phyloP scores from a whole-genome alignment of 1,284 basidiomycete genomes.

The Austropuccinia psidii region DNA sequence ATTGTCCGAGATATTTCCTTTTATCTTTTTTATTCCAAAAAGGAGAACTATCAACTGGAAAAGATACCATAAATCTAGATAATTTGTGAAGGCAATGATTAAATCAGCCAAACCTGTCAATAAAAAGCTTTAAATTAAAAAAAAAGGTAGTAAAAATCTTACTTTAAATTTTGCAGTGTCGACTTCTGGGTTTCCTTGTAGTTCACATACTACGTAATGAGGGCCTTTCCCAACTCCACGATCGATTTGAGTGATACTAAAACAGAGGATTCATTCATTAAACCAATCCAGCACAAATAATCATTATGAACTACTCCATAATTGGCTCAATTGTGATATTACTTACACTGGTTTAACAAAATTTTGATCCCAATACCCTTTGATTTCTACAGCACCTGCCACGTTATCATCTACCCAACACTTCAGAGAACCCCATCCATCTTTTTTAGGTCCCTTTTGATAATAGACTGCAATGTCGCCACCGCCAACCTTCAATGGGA shows the following conservation, averaged over 20 bases:
- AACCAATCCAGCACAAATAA: neutral
- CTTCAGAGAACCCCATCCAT: slow-evolving; percentile 59
- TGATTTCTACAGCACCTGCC: slow-evolving; percentile 53
- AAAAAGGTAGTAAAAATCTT: neutral
- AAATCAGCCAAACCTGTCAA: neutral
- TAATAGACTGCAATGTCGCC: slow-evolving; percentile 75
- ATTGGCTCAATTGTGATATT: neutral
- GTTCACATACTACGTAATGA: slow-evolving; percentile 74
- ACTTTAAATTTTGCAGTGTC: slow-evolving; percentile 35
- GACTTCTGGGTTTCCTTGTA: slow-evolving; percentile 46
- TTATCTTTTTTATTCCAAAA: no score
- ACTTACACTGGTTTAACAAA: slow-evolving; percentile 51
- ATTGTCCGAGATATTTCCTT: no score
- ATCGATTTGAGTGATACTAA: slow-evolving; percentile 55
- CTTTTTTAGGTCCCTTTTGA: slow-evolving; percentile 56
- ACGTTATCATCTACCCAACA: slow-evolving; percentile 57
- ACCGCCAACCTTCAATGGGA: slow-evolving; percentile 64
- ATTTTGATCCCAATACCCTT: slow-evolving; percentile 50
- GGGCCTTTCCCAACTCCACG: slow-evolving; percentile 64
- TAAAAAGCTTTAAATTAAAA: neutral
- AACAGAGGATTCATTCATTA: slow-evolving; percentile 12
- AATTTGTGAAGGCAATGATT: neutral
- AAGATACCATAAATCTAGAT: slow-evolving; percentile 35
- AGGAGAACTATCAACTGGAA: neutral
- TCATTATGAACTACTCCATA: neutral